Evolutionary conservation across 164 flowering plant species (phyloP).

Genomic region (Malania oleifera): DNA sequence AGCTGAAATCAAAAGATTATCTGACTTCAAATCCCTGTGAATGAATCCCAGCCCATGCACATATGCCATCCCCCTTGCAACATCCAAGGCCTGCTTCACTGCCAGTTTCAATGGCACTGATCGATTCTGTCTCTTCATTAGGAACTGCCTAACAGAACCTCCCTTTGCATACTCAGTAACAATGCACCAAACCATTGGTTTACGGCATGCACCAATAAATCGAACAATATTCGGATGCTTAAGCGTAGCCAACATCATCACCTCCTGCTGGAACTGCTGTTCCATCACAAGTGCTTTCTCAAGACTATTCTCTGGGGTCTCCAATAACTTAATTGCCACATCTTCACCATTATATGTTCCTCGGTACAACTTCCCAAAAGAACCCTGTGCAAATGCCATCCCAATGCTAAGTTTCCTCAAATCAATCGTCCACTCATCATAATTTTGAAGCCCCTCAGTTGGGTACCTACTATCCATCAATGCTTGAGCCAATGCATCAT

Average conservation of each 20-base stretch:
- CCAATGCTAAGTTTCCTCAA: constrained; percentile 65
- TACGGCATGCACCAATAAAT: constrained; percentile 64
- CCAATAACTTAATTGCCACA: constrained; percentile 71
- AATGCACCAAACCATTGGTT: constrained; percentile 76
- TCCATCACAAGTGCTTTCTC: constrained; percentile 58
- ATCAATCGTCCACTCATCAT: constrained; percentile 74
- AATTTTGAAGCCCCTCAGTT: constrained; percentile 53
- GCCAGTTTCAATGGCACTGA: constrained; percentile 58
- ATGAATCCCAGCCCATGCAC: constrained; percentile 64
- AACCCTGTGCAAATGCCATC: constrained; percentile 62
- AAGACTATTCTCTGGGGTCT: constrained; percentile 55
- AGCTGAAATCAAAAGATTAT: constrained; percentile 48
- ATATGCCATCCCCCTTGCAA: constrained; percentile 74
- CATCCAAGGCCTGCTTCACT: constrained; percentile 72
- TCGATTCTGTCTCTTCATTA: constrained; percentile 46
- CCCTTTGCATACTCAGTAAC: constrained; percentile 78
- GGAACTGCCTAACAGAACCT: constrained; percentile 64
- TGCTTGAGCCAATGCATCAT: constrained; percentile 41
- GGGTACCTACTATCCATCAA: constrained; percentile 52
- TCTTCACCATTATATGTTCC: constrained; percentile 72
- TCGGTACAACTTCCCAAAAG: constrained; percentile 63
- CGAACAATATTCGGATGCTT: constrained; percentile 61
- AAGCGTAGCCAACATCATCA: constrained; percentile 67
- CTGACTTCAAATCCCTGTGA: constrained; percentile 66
- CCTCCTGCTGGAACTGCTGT: constrained; percentile 74